A percentile compares a stretch with the other conserved stretches of the same genome.
Conservation (phyloP, 495 filamentous ascomycete species). For the Podospora conica region DNA sequence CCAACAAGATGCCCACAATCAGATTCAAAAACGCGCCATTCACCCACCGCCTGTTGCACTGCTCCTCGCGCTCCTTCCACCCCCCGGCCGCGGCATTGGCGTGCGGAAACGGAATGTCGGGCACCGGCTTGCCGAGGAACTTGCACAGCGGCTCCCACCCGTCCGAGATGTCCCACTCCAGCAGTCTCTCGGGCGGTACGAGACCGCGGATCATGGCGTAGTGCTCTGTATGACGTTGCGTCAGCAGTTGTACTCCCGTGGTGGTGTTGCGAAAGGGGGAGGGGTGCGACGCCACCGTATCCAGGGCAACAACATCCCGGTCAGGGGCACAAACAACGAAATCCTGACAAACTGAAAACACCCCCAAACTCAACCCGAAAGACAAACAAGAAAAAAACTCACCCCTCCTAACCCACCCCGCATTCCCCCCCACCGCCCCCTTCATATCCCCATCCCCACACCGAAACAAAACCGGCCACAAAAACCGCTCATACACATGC, state of each 20-base stretch:
- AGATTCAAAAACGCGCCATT: slow-evolving; percentile 24
- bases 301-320: neutral
- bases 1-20: slow-evolving; percentile 5
- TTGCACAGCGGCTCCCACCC: slow-evolving; percentile 48
- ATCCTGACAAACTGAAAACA: slow-evolving; percentile 4
- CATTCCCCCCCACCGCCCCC: slow-evolving; percentile 18
- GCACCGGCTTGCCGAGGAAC: slow-evolving; percentile 40
- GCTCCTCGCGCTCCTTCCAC: slow-evolving; percentile 24
- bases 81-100: slow-evolving; percentile 23
- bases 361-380: slow-evolving; percentile 1
- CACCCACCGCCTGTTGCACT: slow-evolving; percentile 27
- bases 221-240: slow-evolving; percentile 15
- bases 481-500: slow-evolving; percentile 24
- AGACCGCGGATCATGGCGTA: slow-evolving; percentile 27
- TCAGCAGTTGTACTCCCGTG: neutral
- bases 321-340: neutral
- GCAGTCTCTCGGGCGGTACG: slow-evolving; percentile 38
- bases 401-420: slow-evolving; percentile 19
- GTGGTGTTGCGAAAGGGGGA: neutral
- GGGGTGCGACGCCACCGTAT: neutral
- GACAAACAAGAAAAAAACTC: neutral
- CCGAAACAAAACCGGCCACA: slow-evolving; percentile 25
- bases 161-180: slow-evolving; percentile 39
- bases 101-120: slow-evolving; percentile 38
- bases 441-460: slow-evolving; percentile 21